Evolutionary conservation across 1,284 basidiomycete species (phyloP).

Genomic region (Cystobasidium slooffiae): DNA sequence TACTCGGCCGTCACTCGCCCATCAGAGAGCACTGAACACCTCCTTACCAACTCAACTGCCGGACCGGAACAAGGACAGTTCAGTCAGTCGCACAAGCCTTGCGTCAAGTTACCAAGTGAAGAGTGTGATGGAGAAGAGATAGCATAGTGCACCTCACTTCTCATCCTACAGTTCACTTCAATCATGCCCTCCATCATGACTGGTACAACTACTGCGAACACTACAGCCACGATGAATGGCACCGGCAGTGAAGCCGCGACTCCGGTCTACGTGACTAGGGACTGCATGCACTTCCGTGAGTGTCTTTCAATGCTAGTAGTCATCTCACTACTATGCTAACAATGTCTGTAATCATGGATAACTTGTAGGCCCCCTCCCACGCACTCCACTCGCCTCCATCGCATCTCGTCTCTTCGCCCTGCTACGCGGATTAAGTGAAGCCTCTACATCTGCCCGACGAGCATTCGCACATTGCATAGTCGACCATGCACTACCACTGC

Average conservation of each 20-base stretch:
- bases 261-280: conserved; percentile 30
- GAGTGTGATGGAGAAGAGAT: too few species aligned
- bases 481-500: conserved; percentile 33
- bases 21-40: neutral
- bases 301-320: neutral
- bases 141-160: too few species aligned
- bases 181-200: neutral
- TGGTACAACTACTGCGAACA: neutral
- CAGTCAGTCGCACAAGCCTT: neutral
- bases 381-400: conserved; percentile 30
- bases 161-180: neutral
- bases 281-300: conserved; percentile 40
- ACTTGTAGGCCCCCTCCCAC: conserved; percentile 2
- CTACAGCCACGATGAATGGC: conserved; percentile 9
- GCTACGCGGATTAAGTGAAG: conserved; percentile 6
- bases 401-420: conserved; percentile 31
- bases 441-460: conserved; percentile 12
- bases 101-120: too few species aligned
- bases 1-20: neutral
- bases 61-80: neutral
- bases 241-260: neutral
- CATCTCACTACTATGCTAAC: neutral
- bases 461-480: conserved; percentile 38
- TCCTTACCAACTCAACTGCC: too few species aligned
- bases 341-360: neutral